Evolutionary conservation across 805 yeast species (phyloP), one percentile per base, ranked within the genome.

Genomic region (Scheffersomyces lignosus): DNA sequence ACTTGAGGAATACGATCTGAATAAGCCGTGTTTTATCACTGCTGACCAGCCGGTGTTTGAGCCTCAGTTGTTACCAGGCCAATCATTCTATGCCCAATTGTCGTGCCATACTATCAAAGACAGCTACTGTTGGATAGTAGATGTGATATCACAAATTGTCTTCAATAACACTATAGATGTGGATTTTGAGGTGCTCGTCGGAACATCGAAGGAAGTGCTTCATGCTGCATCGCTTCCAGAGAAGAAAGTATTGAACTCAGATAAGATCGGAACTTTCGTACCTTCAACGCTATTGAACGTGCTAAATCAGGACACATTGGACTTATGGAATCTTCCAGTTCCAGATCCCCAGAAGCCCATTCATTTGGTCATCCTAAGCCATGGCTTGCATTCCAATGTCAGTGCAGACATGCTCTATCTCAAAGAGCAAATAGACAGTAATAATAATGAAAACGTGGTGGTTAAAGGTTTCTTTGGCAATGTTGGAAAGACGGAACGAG

Each of bases 331-430:
- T 55, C 54, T 71, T 26, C 93, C 95, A 0, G 40, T 64, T 0
- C 77, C 73, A 2, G 39, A 52, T 38, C 38, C 63, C 8, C 64
- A 71, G 0, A 58, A 62, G 39, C 93, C 95, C 0, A 76, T 82
- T 10, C 99, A 93, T 66, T 65, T 93, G 38, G 93, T 91, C 3
- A 70, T 93, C 3, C 48, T 90, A 9, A 88, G 96, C 0, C 99
- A 93, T 58, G 99, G 99, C 0, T 73, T 93, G 17, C 95, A 88
- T 52, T 87, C 97, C 1, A 93, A 90, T 52, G 76, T 82, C 4
- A 82, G 93, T 1, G 88, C 96, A 8, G 99, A 93, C 59, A 79
- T 93, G 95, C 71, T 87, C 14, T 90, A 83, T 51, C 52, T 91
- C 38, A 89, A 89, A 47, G 98, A 93, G 51, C 74, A 73, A 49